phyloP scores from a whole-genome alignment of 352 stramenopile species.

The Phytopythium kandeliae region DNA sequence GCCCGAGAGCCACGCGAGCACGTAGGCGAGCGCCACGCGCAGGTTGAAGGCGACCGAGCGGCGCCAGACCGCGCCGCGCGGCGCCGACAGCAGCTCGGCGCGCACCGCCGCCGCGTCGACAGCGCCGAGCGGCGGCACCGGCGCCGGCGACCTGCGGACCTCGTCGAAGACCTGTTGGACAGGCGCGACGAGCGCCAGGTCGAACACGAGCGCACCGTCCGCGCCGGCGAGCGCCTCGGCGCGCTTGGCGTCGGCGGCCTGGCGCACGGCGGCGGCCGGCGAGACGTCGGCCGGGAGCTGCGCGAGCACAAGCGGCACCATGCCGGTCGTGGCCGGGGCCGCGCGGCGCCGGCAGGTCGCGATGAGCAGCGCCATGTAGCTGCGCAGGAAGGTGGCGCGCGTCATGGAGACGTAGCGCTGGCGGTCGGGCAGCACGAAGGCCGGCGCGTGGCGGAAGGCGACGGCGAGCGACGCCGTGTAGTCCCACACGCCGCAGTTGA shows the following conservation, averaged over 20 bases:
- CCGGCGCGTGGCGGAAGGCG: conserved; percentile 76
- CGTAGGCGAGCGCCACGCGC: conserved; percentile 87
- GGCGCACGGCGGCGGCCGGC: conserved; percentile 66
- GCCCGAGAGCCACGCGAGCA: conserved; percentile 88
- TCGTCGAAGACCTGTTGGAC: conserved; percentile 32
- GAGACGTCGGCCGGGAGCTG: conserved; percentile 68
- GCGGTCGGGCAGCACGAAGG: conserved; percentile 91
- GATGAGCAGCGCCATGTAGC: conserved; percentile 93
- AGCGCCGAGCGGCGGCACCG: too few species aligned
- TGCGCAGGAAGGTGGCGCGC: conserved; percentile 52
- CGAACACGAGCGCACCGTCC: conserved; percentile 93
- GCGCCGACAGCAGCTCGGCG: conserved; percentile 44
- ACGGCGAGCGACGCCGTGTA: conserved; percentile 97
- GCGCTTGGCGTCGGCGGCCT: conserved; percentile 79
- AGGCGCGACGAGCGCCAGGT: conserved; percentile 84
- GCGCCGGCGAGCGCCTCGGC: conserved; percentile 86
- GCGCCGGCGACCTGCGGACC: too few species aligned
- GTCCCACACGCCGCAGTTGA: conserved; percentile 98
- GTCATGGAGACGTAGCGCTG: conserved; percentile 72
- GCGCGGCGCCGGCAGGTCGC: conserved; percentile 90
- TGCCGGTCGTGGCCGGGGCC: conserved; percentile 94
- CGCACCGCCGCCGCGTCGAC: conserved; percentile 31
- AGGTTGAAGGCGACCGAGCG: conserved; percentile 83
- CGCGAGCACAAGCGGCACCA: conserved; percentile 94
- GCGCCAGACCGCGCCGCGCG: conserved; percentile 62